Evolutionary conservation across 345 rosid genomes (phyloP), one percentile per base, ranked within the genome.

Genomic region (Cardamine resedifolia): DNA sequence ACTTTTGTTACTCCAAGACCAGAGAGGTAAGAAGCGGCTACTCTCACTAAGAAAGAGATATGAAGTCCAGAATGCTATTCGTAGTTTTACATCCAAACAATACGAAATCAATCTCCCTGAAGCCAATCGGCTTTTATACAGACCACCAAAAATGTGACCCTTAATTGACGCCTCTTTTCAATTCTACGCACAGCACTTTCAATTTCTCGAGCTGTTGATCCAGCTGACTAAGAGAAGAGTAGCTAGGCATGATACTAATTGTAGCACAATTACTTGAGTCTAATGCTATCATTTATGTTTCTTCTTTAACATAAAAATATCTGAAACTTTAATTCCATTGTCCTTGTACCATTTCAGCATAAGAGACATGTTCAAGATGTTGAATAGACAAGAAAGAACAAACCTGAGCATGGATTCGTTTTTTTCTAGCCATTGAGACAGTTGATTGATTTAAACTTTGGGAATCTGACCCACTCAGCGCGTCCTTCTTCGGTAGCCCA

Each of bases 341-440:
- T 62, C 10, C 23, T 44, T 51, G 38, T 38, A 56, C 20, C 75
- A 50, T 68, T 21, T 53, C 48, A 64, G 24, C 23, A 38, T 10
- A 59, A 67, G 48, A 33, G 50, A 34, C 16, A 38, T 41, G 48
- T 52, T 55, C 47, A 56, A 68, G 64, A 76, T 67, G 57, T 41
- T 41, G 27, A 60, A 39, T 10, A 33, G 27, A 70, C 14, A 48
- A 56, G 67, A 57, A 60, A 77, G 76, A 31, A 75, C 88, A 61
- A 77, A 95, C 97, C 98, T 91, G 98, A 48, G 89, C 74, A 76
- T 87, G 98, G 64, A 95, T 86, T 58, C 97, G 94, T 77, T 87
- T 95, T 79, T 95, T 95, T 76, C 91, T 87, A 45, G 85, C 85
- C 70, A 92, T 84, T 39, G 90, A 79, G 24, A 84, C 79, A 75